A percentile compares a stretch with the other conserved stretches of the same genome.
These are phyloP conservation scores for Fusarium sterilihyphosum DNA, from an alignment of 2,329 filamentous ascomycete species.

Conservation along the genomic window DNA sequence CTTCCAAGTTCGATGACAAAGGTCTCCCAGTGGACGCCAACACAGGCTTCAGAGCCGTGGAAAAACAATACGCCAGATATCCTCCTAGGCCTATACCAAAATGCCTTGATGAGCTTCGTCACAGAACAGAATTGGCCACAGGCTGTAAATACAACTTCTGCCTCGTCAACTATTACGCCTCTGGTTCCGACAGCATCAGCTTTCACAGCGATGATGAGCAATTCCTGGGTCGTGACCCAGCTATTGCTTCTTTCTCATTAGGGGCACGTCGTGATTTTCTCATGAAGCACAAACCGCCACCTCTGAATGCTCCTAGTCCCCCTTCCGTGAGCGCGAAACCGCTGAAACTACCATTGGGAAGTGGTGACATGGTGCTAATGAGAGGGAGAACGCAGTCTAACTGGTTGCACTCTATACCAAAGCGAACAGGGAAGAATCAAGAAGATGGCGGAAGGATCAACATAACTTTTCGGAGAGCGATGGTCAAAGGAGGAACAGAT, in stretches of 20 bases:
- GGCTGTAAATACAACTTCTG: slow-evolving; percentile 80
- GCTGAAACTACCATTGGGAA: slow-evolving; percentile 64
- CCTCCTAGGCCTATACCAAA: slow-evolving; percentile 75
- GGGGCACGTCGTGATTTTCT: slow-evolving; percentile 79
- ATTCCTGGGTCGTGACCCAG: slow-evolving; percentile 75
- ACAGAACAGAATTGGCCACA: slow-evolving; percentile 71
- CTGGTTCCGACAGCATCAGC: slow-evolving; percentile 78
- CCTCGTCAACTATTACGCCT: slow-evolving; percentile 85
- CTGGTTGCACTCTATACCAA: slow-evolving; percentile 83
- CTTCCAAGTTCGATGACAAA: slow-evolving; percentile 64
- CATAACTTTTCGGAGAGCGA: slow-evolving; percentile 79
- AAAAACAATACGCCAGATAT: slow-evolving; percentile 65
- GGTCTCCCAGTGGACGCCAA: slow-evolving; percentile 57
- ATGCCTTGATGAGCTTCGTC: slow-evolving; percentile 72
- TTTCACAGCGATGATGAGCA: slow-evolving; percentile 85
- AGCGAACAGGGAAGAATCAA: slow-evolving; percentile 71
- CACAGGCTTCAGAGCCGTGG: slow-evolving; percentile 51
- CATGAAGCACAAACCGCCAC: slow-evolving; percentile 78
- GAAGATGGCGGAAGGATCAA: slow-evolving; percentile 75
- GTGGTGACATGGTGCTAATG: slow-evolving; percentile 85
- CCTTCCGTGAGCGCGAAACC: slow-evolving; percentile 47
- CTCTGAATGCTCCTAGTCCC: slow-evolving; percentile 47
- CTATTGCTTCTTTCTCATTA: slow-evolving; percentile 79
- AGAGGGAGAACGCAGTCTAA: slow-evolving; percentile 76
- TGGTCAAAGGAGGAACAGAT: slow-evolving; percentile 77